Evolutionary conservation across 2,329 filamentous ascomycete genomes (phyloP).

Genomic region (Hymenoscyphus linearis): DNA sequence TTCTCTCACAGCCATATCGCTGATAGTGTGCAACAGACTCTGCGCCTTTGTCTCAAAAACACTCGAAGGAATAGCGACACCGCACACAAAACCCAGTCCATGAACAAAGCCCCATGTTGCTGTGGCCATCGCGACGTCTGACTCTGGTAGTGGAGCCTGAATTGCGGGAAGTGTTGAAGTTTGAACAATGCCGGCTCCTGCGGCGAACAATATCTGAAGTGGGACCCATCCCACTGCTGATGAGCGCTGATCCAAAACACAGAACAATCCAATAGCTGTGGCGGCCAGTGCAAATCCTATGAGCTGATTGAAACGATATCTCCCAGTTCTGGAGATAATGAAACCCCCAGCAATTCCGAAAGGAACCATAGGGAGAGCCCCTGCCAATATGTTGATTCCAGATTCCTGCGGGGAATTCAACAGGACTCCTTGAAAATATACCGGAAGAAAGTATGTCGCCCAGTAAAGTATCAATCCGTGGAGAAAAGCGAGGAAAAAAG

Average conservation of each 20-base stretch:
- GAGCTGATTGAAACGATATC: constrained; percentile 12
- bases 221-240: constrained; percentile 36
- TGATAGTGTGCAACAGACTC: not conserved
- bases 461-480: constrained; percentile 35
- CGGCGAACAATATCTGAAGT: constrained; percentile 37
- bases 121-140: constrained; percentile 26
- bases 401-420: constrained; percentile 30
- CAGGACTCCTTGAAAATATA: constrained; percentile 44
- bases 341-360: constrained; percentile 5
- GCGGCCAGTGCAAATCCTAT: constrained; percentile 8
- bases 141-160: constrained; percentile 36
- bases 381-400: constrained; percentile 36
- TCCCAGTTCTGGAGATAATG: constrained; percentile 25
- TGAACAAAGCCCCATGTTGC: constrained; percentile 37
- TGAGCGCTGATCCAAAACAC: constrained; percentile 26
- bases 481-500: constrained; percentile 34
- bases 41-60: constrained; percentile 7
- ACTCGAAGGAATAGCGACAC: constrained; percentile 35
- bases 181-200: constrained; percentile 40
- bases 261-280: constrained; percentile 12
- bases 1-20: not conserved
- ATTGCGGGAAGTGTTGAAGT: constrained; percentile 39
- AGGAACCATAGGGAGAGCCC: constrained; percentile 31
- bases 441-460: constrained; percentile 38
- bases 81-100: constrained; percentile 42